Evolutionary conservation across 176 grass and related monocot species (phyloP), one percentile per base, ranked within the genome.

Genomic region (Zea luxurians): DNA sequence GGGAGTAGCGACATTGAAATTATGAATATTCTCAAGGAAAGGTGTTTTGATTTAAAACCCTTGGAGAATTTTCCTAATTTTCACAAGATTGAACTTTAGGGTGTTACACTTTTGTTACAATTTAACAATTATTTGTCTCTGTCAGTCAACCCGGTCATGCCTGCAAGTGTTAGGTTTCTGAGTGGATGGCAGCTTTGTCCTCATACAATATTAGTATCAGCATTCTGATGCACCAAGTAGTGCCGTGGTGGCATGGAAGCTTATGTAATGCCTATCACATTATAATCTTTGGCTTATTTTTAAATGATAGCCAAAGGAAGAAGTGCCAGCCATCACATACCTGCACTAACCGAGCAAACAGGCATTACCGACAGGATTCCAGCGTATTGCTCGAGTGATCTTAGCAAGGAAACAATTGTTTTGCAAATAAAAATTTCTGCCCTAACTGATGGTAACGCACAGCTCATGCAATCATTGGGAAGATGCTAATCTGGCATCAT

Each of bases 391-490:
- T 58, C 75, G 40, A 81, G 77, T 42, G 71, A 88, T 80, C 57
- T 76, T 48, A 76, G 71, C 70, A 80, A 71, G 21, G 49, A 64
- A 77, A 77, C 76, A 35, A 85, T 85, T 77, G 36, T 10, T 20
- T 42, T 71, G 58, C 48, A 77, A 81, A 84, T 89, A 66, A 27
- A 27, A 27, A 84, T 72, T 81, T 71, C 58, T 11, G 48, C 40
- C 70, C 54, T 13, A 78, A 58, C 73, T 34, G 37, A 67, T 74
- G 61, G 70, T 68, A 71, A 68, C 13, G 66, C 49, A 63, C 87
- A 81, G 50, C 82, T 67, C 57, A 43, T 77, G 77, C 71, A 80
- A 88, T 89, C 76, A 89, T 85, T 71, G 71, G 21, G 42, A 53
- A 34, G 81, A 89, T 81, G 70, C 48, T 71, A 45, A 84, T 72